phyloP scores from a whole-genome alignment of 768 basidiomycete species.

The Lyophyllum shimeji region DNA sequence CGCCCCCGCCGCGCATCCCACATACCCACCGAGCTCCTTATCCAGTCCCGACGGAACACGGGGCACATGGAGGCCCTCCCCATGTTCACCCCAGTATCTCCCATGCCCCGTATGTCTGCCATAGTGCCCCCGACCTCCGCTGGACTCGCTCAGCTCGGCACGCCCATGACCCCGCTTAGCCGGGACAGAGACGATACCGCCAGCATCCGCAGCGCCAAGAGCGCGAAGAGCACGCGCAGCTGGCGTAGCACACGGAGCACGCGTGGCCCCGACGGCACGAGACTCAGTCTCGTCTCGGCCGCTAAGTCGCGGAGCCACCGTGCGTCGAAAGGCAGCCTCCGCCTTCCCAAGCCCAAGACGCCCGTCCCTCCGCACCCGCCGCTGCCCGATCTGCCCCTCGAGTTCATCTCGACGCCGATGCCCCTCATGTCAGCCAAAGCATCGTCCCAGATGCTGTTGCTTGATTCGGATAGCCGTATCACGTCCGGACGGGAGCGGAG shows the following conservation, averaged over 20 bases:
- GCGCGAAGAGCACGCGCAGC: slow-evolving; percentile 36
- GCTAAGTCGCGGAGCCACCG: slow-evolving; percentile 65
- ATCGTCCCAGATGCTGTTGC: slow-evolving; percentile 7
- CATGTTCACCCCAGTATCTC: slow-evolving; percentile 16
- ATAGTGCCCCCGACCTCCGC: slow-evolving; percentile 1
- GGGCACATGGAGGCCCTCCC: slow-evolving; percentile 15
- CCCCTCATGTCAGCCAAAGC: slow-evolving; percentile 3
- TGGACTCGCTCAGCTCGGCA: neutral
- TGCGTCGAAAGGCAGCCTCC: slow-evolving; percentile 65
- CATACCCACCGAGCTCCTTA: slow-evolving; percentile 11
- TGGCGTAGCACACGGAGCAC: slow-evolving; percentile 29
- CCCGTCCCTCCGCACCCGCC: slow-evolving; percentile 26
- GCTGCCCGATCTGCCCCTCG: slow-evolving; percentile 30
- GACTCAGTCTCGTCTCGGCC: slow-evolving; percentile 51
- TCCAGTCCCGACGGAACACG: slow-evolving; percentile 9
- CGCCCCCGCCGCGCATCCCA: slow-evolving; percentile 21
- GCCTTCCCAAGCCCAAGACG: slow-evolving; percentile 43
- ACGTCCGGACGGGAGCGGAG: slow-evolving; percentile 15
- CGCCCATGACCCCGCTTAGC: slow-evolving; percentile 5
- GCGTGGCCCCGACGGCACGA: slow-evolving; percentile 18
- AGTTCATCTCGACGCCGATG: slow-evolving; percentile 5
- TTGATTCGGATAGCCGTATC: slow-evolving; percentile 3
- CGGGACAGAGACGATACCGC: slow-evolving; percentile 36
- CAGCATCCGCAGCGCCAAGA: slow-evolving; percentile 37
- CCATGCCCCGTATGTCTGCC: slow-evolving; percentile 13